phyloP scores from a whole-genome alignment of 2,329 filamentous ascomycete genomes.

The Fusarium solani-melongenae region DNA sequence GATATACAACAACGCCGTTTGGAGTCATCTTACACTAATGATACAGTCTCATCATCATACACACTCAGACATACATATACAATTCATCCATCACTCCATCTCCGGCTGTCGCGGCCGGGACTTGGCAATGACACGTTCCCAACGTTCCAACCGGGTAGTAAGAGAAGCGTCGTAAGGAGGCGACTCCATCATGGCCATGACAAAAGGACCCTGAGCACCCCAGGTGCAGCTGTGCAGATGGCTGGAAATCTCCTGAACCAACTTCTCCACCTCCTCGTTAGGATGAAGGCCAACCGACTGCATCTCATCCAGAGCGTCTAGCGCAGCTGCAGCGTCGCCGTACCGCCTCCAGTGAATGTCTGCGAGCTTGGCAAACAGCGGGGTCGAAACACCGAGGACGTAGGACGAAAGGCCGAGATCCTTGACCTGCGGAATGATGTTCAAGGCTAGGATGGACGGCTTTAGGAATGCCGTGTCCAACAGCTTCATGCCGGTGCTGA shows the following conservation, averaged over 20 bases:
- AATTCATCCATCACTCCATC: background rate
- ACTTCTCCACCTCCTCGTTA: conserved; percentile 51
- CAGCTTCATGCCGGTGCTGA: conserved; percentile 66
- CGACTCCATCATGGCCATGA: conserved; percentile 52
- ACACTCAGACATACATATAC: background rate
- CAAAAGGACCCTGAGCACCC: conserved; percentile 52
- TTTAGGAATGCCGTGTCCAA: conserved; percentile 67
- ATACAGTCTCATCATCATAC: background rate
- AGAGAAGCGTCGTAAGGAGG: conserved; percentile 48
- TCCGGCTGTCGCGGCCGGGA: background rate
- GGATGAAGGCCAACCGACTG: conserved; percentile 69
- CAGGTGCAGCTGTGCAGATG: conserved; percentile 50
- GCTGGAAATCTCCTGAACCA: conserved; percentile 47
- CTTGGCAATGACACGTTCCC: conserved; percentile 10
- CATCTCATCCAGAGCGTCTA: conserved; percentile 74
- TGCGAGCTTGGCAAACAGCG: conserved; percentile 76
- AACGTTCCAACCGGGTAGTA: conserved; percentile 38
- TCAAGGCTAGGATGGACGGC: conserved; percentile 68
- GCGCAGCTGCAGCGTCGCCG: conserved; percentile 65
- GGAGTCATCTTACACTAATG: background rate
- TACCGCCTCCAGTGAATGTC: conserved; percentile 70
- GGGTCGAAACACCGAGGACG: conserved; percentile 76
- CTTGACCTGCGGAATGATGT: conserved; percentile 74
- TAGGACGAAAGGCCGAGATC: conserved; percentile 75
- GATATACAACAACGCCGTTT: background rate